Percentiles rank a stretch among this genome's conserved stretches.
Evolutionary conservation across 179 eudicot genomes (phyloP).

Genomic region (Silene coronaria): DNA sequence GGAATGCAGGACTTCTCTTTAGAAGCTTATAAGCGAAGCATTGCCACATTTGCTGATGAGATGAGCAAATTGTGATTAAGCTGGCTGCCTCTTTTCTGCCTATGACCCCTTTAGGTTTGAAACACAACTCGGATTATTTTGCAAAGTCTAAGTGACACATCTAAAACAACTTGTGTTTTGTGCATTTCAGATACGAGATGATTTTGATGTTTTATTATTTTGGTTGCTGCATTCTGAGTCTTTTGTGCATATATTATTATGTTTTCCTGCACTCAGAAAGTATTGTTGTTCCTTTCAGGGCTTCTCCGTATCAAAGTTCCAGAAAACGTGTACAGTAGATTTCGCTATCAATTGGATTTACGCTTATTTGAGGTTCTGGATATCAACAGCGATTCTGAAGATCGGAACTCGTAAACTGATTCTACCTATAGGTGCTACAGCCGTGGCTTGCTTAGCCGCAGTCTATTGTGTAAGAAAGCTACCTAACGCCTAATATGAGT

Average conservation of each 20-base stretch:
- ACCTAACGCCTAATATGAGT: no score
- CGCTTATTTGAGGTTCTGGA: constrained; percentile 33
- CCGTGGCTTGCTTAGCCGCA: constrained; percentile 44
- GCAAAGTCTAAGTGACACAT: not conserved
- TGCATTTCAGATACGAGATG: not conserved
- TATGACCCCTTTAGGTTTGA: constrained; percentile 44
- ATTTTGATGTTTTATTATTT: not conserved
- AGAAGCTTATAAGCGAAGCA: constrained; percentile 53
- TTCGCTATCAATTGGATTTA: constrained; percentile 52
- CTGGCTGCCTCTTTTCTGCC: constrained; percentile 20
- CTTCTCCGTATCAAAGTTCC: constrained; percentile 54
- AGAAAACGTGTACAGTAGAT: constrained; percentile 38
- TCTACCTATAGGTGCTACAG: constrained; percentile 36
- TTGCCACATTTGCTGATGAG: constrained; percentile 39
- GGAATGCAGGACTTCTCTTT: constrained; percentile 76
- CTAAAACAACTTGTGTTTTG: not conserved
- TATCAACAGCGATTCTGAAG: constrained; percentile 25
- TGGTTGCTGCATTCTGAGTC: not conserved
- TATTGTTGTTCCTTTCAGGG: constrained; percentile 35
- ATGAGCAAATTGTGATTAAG: constrained; percentile 41
- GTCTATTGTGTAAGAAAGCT: constrained; percentile 26
- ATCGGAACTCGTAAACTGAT: constrained; percentile 29
- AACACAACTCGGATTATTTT: constrained; percentile 24
- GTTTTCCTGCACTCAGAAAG: not conserved
- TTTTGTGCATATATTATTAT: constrained; percentile 1